These are phyloP conservation scores for Macadamia integrifolia DNA, from an alignment of 164 flowering plant species.

Conservation along the genomic window DNA sequence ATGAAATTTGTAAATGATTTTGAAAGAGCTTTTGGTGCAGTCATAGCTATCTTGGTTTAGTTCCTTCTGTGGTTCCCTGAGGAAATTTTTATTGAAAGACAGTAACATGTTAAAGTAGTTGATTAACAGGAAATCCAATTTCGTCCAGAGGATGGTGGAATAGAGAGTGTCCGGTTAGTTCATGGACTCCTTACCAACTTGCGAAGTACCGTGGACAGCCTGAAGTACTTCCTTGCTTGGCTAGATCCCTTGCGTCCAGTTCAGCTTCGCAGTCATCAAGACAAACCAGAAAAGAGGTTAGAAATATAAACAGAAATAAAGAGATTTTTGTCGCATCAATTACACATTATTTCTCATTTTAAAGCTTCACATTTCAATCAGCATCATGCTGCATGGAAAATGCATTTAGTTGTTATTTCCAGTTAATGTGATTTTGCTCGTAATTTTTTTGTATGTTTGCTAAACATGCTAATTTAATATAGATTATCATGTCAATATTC, in stretches of 20 bases:
- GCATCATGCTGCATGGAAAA: not conserved
- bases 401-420: not conserved
- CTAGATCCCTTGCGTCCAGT: conserved; percentile 24
- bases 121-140: conserved; percentile 15
- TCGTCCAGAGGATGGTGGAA: conserved; percentile 9
- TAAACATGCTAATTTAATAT: not conserved
- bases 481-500: no score
- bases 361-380: not conserved
- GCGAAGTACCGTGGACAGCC: not conserved
- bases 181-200: conserved; percentile 8
- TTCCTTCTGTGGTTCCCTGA: not conserved
- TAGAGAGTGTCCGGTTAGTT: conserved; percentile 9
- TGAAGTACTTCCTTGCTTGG: conserved; percentile 14
- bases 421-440: not conserved
- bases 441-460: not conserved
- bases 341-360: not conserved
- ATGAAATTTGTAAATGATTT: not conserved
- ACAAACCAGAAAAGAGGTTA: conserved; percentile 14
- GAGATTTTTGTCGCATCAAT: not conserved
- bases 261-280: conserved; percentile 27
- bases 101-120: not conserved
- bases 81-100: not conserved
- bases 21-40: no score
- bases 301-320: not conserved
- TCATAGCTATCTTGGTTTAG: not conserved